phyloP scores from a whole-genome alignment of 1,139 yeast species.

The Arxiozyma bovina region DNA sequence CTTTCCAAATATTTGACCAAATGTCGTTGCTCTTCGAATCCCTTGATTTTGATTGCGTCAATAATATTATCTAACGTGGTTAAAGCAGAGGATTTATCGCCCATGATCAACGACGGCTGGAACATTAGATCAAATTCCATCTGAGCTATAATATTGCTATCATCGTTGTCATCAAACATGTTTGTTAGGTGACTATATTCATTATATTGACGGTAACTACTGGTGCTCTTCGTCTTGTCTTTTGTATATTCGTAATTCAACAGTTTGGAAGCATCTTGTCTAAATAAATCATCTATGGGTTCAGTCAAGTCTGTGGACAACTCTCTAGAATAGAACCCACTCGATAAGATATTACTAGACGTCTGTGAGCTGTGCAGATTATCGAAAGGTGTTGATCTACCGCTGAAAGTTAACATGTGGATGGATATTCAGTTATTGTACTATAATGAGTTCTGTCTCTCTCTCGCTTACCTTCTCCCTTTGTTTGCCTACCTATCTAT shows the following conservation, averaged over 20 bases:
- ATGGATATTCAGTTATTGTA: too few relatives aligned
- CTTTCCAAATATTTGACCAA: constrained; percentile 61
- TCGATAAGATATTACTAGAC: not conserved
- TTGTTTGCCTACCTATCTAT: too few relatives aligned
- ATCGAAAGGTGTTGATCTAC: constrained; percentile 1
- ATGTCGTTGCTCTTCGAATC: constrained; percentile 42
- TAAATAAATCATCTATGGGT: not conserved
- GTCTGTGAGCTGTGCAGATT: not conserved
- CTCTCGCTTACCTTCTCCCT: too few relatives aligned
- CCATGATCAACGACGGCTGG: not conserved
- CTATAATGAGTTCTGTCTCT: too few relatives aligned
- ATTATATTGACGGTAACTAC: not conserved
- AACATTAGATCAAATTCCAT: not conserved
- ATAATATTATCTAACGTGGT: constrained; percentile 15
- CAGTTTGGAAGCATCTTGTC: not conserved
- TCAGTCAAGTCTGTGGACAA: not conserved
- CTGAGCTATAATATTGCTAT: not conserved
- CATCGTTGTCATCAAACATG: not conserved
- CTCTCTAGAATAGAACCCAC: not conserved
- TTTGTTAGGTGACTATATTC: not conserved
- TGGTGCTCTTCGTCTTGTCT: too few relatives aligned
- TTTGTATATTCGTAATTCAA: not conserved
- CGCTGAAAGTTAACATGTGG: not conserved
- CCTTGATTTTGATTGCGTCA: constrained; percentile 22
- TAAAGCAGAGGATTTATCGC: constrained; percentile 1